Evolutionary conservation across 331 rosid species (phyloP), one percentile per base, ranked within the genome.

Genomic region (Spiraea crenata): DNA sequence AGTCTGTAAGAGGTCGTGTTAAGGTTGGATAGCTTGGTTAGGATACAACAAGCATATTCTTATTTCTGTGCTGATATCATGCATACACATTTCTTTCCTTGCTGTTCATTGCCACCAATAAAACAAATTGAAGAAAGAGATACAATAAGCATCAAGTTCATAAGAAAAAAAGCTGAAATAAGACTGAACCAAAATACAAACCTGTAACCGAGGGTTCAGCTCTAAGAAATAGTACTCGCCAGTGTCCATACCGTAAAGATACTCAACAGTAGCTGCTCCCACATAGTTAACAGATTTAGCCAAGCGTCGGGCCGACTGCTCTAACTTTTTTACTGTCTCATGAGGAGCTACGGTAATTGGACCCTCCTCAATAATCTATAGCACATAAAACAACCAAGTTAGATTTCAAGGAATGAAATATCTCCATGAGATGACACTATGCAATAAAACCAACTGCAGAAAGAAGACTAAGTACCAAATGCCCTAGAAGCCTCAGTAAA

Each of bases 231-330:
- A 95, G 90, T 91, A 95, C 77, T 91, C 97, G 73, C 97, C 96
- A 25, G 96, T 86, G 51, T 95, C 99, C 99, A 95, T 95, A 75
- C 96, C 71, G 76, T 60, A 95, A 44, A 95, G 83, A 82, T 95
- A 95, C 85, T 95, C 99, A 54, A 95, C 97, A 45, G 99, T 95
- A 78, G 99, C 99, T n/a, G 96, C 97, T 75, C 99, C 99, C 56
- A 95, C 88, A 67, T 95, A 95, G 82, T 89, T 95, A 69, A 95
- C 99, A 70, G 83, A 40, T 85, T 83, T 95, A 60, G 99, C 97
- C 83, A 95, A 81, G 76, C 99, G 86, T 82, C 97, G 87, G 88
- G 99, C 99, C n/a, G 99, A 95, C 80, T 95, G 99, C 82, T 95
- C 99, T 52, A 95, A 88, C 70, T 86, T 61, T 86, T 89, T 89